phyloP scores from a whole-genome alignment of 2,329 filamentous ascomycete genomes.

The Diaporthe destruens region DNA sequence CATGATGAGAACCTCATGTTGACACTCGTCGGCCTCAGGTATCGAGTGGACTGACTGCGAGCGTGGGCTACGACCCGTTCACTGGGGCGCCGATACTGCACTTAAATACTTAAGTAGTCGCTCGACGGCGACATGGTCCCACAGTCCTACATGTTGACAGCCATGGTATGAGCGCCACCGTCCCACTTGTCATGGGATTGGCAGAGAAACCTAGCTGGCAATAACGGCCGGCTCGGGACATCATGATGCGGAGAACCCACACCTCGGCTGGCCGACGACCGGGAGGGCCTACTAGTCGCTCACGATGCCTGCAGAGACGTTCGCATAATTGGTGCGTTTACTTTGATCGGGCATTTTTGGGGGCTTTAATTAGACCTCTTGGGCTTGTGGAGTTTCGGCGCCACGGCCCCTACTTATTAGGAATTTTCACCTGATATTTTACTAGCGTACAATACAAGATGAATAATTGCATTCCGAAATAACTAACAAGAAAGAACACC shows the following conservation, averaged over 20 bases:
- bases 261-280: conserved; percentile 11
- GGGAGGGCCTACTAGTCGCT: conserved; percentile 14
- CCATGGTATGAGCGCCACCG: conserved; percentile 3
- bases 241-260: conserved; percentile 18
- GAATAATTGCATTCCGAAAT: too few relatives aligned
- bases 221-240: conserved; percentile 12
- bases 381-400: conserved; percentile 5
- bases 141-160: neutral
- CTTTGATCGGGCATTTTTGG: neutral
- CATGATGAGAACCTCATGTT: conserved; percentile 11
- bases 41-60: neutral
- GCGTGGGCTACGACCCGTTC: too few relatives aligned
- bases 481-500: neutral
- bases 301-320: conserved; percentile 15
- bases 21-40: neutral
- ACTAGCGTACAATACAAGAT: too few relatives aligned
- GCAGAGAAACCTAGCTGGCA: neutral
- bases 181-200: conserved; percentile 9
- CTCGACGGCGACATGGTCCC: neutral
- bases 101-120: conserved; percentile 14
- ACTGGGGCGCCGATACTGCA: neutral
- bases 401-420: too few relatives aligned
- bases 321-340: conserved; percentile 23
- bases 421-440: too few relatives aligned
- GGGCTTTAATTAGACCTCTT: conserved; percentile 46